Conservation (phyloP, 2,329 filamentous ascomycete species). For the Piedraia hortae region DNA sequence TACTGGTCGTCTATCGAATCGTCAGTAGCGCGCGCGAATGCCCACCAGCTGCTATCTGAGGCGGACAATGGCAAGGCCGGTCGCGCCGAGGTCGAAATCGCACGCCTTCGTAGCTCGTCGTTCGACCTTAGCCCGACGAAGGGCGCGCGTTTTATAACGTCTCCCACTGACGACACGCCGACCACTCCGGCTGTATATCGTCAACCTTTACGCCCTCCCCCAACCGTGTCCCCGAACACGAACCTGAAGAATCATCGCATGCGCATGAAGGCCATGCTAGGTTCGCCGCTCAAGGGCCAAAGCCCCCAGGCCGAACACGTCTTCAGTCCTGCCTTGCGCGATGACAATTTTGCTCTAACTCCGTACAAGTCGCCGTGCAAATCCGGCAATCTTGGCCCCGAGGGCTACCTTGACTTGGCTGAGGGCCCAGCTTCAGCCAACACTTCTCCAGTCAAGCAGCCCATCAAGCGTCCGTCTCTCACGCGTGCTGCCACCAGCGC, state of each 20-base stretch:
- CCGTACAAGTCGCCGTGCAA: slow-evolving; percentile 11
- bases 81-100: slow-evolving; percentile 85
- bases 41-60: slow-evolving; percentile 43
- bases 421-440: slow-evolving; percentile 19
- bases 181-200: slow-evolving; percentile 69
- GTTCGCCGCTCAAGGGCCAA: slow-evolving; percentile 38
- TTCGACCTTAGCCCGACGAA: slow-evolving; percentile 81
- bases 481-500: slow-evolving; percentile 35
- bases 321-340: slow-evolving; percentile 40
- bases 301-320: slow-evolving; percentile 24
- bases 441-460: slow-evolving; percentile 40
- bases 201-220: slow-evolving; percentile 31
- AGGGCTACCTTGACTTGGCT: slow-evolving; percentile 26
- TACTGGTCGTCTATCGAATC: slow-evolving; percentile 94
- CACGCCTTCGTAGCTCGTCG: slow-evolving; percentile 69
- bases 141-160: slow-evolving; percentile 14
- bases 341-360: slow-evolving; percentile 26
- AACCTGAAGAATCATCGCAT: slow-evolving; percentile 73
- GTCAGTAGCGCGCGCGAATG: slow-evolving; percentile 44
- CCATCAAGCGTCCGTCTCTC: slow-evolving; percentile 29
- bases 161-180: slow-evolving; percentile 22
- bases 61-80: slow-evolving; percentile 33
- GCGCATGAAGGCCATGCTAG: slow-evolving; percentile 52
- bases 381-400: slow-evolving; percentile 19
- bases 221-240: slow-evolving; percentile 76